phyloP scores from a whole-genome alignment of 148 eudicot species.

The Talinum fruticosum region DNA sequence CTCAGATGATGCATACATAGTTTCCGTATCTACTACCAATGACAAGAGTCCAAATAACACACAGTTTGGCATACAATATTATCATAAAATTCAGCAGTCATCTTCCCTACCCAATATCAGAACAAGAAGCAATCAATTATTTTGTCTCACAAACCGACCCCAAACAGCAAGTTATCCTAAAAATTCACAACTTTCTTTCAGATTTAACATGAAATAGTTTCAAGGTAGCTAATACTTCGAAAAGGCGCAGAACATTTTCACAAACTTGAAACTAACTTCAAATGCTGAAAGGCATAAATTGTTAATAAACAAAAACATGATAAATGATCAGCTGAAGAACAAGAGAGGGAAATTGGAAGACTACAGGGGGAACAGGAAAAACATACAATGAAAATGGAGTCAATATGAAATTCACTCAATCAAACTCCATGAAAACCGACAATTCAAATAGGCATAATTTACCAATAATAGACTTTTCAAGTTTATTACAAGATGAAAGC shows the following conservation, averaged over 20 bases:
- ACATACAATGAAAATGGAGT: background rate
- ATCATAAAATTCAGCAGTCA: background rate
- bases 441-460: background rate
- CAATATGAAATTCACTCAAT: background rate
- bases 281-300: background rate
- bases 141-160: background rate
- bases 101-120: background rate
- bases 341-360: background rate
- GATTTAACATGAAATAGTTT: background rate
- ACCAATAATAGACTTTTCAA: background rate
- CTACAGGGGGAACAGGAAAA: background rate
- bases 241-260: background rate
- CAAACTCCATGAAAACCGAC: background rate
- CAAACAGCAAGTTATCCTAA: background rate
- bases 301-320: background rate
- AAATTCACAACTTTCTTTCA: background rate
- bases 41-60: too few relatives aligned
- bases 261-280: background rate
- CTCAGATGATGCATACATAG: too few relatives aligned
- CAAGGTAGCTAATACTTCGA: background rate
- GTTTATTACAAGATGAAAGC: background rate
- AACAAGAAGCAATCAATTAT: background rate
- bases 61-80: background rate
- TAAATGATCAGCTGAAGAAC: background rate
- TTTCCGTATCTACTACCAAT: too few relatives aligned